These are phyloP conservation scores for Stemphylium beticola DNA, from an alignment of 2,329 filamentous ascomycete genomes.

Conservation along the genomic window DNA sequence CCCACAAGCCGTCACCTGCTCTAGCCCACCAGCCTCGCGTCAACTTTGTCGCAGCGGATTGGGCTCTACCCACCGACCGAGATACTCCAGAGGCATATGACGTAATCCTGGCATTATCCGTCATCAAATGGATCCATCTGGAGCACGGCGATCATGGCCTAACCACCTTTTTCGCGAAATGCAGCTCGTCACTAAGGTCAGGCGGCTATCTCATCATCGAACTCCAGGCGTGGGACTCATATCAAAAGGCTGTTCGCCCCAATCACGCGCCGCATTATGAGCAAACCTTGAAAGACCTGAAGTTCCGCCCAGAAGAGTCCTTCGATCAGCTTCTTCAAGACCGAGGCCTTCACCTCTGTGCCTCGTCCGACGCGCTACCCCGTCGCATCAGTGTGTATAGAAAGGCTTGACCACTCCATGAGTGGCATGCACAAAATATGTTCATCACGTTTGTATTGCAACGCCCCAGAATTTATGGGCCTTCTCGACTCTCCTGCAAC, in stretches of 20 bases:
- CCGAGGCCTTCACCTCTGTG: constrained; percentile 33
- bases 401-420: constrained; percentile 26
- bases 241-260: constrained; percentile 43
- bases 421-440: neutral
- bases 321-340: constrained; percentile 39
- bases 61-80: constrained; percentile 34
- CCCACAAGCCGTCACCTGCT: constrained; percentile 18
- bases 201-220: constrained; percentile 45
- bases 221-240: constrained; percentile 46
- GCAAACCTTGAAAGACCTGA: constrained; percentile 31
- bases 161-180: constrained; percentile 42
- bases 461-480: neutral
- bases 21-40: constrained; percentile 35
- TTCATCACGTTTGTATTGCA: neutral
- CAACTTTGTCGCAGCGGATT: constrained; percentile 44
- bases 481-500: neutral
- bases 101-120: constrained; percentile 48
- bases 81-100: constrained; percentile 38
- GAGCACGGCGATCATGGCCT: constrained; percentile 45
- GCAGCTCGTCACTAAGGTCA: constrained; percentile 32
- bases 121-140: constrained; percentile 50
- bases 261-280: constrained; percentile 43
- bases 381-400: constrained; percentile 45
- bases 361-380: constrained; percentile 38
- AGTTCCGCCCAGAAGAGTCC: constrained; percentile 44